phyloP scores from a whole-genome alignment of 2,329 filamentous ascomycete genomes.

The Xylaria multiplex region DNA sequence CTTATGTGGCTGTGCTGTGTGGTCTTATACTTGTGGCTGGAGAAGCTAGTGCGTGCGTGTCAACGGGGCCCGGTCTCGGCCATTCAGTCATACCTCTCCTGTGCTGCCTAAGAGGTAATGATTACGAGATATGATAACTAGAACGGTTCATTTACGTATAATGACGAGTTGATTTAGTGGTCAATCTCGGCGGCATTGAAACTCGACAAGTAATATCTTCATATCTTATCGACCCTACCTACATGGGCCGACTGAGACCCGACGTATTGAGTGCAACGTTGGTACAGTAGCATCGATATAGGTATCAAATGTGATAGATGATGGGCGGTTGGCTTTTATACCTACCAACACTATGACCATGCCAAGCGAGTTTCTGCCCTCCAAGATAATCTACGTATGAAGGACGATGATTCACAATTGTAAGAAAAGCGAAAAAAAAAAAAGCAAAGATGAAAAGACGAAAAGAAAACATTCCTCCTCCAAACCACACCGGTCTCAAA shows the following conservation, averaged over 20 bases:
- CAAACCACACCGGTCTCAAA: too few relatives aligned
- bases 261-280: neutral
- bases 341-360: neutral
- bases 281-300: neutral
- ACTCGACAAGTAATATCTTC: constrained; percentile 2
- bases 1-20: constrained; percentile 20
- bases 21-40: constrained; percentile 6
- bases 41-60: too few relatives aligned
- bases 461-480: too few relatives aligned
- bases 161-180: neutral
- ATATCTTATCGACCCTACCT: neutral
- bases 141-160: neutral
- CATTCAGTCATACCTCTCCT: too few relatives aligned
- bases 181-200: neutral
- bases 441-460: too few relatives aligned
- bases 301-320: constrained; percentile 13
- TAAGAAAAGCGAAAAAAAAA: too few relatives aligned
- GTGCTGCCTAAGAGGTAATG: too few relatives aligned
- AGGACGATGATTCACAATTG: neutral
- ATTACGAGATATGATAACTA: too few relatives aligned
- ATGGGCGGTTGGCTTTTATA: neutral
- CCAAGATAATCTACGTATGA: neutral
- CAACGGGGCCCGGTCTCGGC: too few relatives aligned
- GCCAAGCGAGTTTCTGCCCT: neutral
- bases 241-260: neutral